Conservation (phyloP, 805 yeast species). For the Kuraishia cidri region DNA sequence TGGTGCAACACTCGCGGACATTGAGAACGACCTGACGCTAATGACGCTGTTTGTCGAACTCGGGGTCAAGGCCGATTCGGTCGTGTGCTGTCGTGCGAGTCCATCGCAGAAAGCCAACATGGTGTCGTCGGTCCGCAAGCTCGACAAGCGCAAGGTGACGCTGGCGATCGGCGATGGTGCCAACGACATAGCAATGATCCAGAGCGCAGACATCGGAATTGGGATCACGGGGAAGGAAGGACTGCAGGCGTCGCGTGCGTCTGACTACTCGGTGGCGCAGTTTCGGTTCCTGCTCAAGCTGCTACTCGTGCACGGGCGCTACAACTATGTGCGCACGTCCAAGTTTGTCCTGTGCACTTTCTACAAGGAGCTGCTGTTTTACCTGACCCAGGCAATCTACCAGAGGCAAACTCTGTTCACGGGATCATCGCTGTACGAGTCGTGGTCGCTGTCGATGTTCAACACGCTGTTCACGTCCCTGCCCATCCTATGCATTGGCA, state of each 20-base stretch:
- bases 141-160: conserved; percentile 65
- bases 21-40: conserved; percentile 67
- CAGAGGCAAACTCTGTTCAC: conserved; percentile 85
- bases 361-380: conserved; percentile 87
- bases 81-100: conserved; percentile 91
- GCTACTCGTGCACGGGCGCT: conserved; percentile 88
- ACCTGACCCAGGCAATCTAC: conserved; percentile 78
- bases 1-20: conserved; percentile 72
- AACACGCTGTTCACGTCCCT: conserved; percentile 92
- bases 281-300: conserved; percentile 78
- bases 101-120: conserved; percentile 93
- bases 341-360: conserved; percentile 91
- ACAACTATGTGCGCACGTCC: conserved; percentile 86
- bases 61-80: conserved; percentile 83
- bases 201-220: conserved; percentile 95
- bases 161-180: conserved; percentile 99
- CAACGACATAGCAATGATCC: conserved; percentile 98
- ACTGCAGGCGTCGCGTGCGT: conserved; percentile 88
- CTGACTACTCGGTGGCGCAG: conserved; percentile 94
- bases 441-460: conserved; percentile 96
- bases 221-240: conserved; percentile 98
- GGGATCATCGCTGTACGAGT: conserved; percentile 88
- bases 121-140: conserved; percentile 74
- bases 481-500: conserved; percentile 89
- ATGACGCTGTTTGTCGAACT: conserved; percentile 75